A percentile compares a stretch with the other conserved stretches of the same genome.
phyloP scores from a whole-genome alignment of 306 rosid species.

The Begonia fuchsioides region DNA sequence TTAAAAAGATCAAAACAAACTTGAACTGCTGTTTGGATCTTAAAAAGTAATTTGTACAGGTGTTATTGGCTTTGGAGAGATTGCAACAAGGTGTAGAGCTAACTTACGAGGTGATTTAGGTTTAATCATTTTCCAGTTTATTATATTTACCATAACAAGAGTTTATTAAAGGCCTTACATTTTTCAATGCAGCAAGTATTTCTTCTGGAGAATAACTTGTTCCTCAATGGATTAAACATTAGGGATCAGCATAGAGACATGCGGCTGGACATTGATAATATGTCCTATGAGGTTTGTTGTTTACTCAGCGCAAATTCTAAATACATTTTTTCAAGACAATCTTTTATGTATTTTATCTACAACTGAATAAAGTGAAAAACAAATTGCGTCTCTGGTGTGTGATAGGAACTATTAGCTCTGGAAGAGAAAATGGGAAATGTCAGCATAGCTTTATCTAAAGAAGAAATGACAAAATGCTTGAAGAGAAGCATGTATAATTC shows the following conservation, averaged over 20 bases:
- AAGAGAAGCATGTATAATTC: constrained; percentile 38
- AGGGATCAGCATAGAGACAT: constrained; percentile 89
- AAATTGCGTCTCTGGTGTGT: not conserved
- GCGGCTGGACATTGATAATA: constrained; percentile 95
- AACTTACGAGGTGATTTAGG: constrained; percentile 5
- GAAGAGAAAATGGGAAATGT: constrained; percentile 98
- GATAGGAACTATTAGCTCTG: constrained; percentile 80
- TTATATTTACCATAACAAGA: not conserved
- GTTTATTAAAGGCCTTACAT: not conserved
- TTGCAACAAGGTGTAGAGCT: constrained; percentile 8
- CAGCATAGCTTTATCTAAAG: constrained; percentile 86
- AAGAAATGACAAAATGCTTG: constrained; percentile 51
- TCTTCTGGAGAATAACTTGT: constrained; percentile 66
- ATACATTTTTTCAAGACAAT: not conserved
- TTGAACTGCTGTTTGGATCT: not conserved
- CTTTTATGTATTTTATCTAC: not conserved
- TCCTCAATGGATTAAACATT: constrained; percentile 62
- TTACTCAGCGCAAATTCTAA: too few species aligned
- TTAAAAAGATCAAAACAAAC: not conserved
- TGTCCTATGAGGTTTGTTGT: constrained; percentile 90
- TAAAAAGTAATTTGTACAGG: constrained; percentile 4
- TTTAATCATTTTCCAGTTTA: not conserved
- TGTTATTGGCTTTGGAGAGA: constrained; percentile 12
- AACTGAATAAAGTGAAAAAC: not conserved
- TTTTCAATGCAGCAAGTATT: constrained; percentile 55